Evolutionary conservation across 768 basidiomycete species (phyloP), one percentile per base, ranked within the genome.

Genomic region (Lentinula boryana): DNA sequence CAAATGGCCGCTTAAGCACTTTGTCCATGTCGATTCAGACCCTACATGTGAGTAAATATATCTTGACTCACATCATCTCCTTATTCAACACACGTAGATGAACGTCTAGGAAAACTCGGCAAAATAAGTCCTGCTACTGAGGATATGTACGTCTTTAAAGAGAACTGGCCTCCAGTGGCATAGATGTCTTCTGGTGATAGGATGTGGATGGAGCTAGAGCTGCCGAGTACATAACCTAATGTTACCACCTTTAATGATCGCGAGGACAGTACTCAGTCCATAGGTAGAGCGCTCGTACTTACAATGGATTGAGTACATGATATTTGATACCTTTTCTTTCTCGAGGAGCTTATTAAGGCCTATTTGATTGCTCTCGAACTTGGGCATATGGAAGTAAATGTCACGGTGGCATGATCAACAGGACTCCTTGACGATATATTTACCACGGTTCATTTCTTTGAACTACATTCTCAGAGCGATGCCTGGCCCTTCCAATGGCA

Each of bases 1-100:
- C 9, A 76, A 80, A 0, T 96, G 94, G 93, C 68, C 80, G 61
- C 72, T 92, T 63, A 88, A 85, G 71, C 89, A 94, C 67, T 98
- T 98, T 68, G 74, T 74, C 36, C 82, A 84, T 65, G 74, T 88
- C 32, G 86, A 85, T 9, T 79, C 75, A 43, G 93, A 97, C 69
- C 80, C 87, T 13, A 75, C 83, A 27, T 97, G 91, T 89, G 67
- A 69, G 87, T 79, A n/a, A 27, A 32, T 52, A 52, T 5, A 8
- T 1, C 32, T 31, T 21, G 59, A 32, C 13, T 56, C 16, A 56
- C 27, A 9, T 32, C 62, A 58, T 35, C 60, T 61, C 41, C 3
- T 41, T 13, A 6, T 27, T 36, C 43, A 2, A 43, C 55, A 50
- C 48, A 16, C 13, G 1, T 67, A 88, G 89, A 93, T 70, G 86